These are phyloP conservation scores for Termitomyces sp. DNA, from an alignment of 768 basidiomycete species.

Conservation along the genomic window DNA sequence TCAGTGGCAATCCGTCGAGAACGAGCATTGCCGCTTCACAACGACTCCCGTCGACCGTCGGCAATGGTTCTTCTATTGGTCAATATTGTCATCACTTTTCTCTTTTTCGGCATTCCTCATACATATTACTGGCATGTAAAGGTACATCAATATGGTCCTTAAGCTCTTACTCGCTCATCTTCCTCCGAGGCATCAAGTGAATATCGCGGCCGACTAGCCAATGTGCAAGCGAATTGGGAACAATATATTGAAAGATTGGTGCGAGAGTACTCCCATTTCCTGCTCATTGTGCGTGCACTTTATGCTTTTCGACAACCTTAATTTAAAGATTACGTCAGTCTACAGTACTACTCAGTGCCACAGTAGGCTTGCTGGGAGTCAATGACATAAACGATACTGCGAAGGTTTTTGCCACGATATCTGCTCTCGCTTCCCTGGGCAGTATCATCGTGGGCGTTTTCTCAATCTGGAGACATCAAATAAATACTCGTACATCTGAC, in stretches of 20 bases:
- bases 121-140: slow-evolving; percentile 46
- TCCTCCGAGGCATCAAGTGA: slow-evolving; percentile 30
- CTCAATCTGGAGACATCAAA: slow-evolving; percentile 51
- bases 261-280: slow-evolving; percentile 50
- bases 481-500: slow-evolving; percentile 35
- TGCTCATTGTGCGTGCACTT: slow-evolving; percentile 40
- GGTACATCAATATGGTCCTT: slow-evolving; percentile 10
- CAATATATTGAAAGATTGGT: slow-evolving; percentile 43
- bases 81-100: slow-evolving; percentile 30
- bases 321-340: slow-evolving; percentile 23
- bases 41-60: slow-evolving; percentile 13
- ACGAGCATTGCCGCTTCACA: slow-evolving; percentile 12
- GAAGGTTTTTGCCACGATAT: slow-evolving; percentile 34
- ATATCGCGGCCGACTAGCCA: slow-evolving; percentile 42
- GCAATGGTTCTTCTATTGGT: slow-evolving; percentile 22
- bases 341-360: slow-evolving; percentile 50
- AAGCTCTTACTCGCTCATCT: not conserved
- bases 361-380: slow-evolving; percentile 42
- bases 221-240: slow-evolving; percentile 44
- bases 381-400: slow-evolving; percentile 30
- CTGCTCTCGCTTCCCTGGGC: slow-evolving; percentile 44
- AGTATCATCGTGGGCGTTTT: slow-evolving; percentile 53
- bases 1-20: slow-evolving; percentile 15
- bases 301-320: not conserved
- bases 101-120: slow-evolving; percentile 49